Evolutionary conservation across 306 rosid genomes (phyloP), one percentile per base, ranked within the genome.

Genomic region (Pterocarpus macrocarpus): DNA sequence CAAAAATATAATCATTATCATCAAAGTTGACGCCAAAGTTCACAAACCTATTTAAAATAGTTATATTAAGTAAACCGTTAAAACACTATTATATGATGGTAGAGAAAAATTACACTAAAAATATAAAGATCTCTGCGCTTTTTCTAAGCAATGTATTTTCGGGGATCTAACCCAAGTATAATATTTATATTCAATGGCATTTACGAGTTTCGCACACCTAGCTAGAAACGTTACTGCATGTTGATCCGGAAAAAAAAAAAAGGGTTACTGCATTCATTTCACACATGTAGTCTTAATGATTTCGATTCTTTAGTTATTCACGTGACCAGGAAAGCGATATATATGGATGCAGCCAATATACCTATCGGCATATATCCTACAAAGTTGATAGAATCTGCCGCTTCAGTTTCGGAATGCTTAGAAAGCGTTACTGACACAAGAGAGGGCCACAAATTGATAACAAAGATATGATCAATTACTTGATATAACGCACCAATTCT

Each of bases 301-400:
- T 69, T 79, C 16, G 77, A 70, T 79, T 79, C 83, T 69, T 17
- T 15, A 15, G 34, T n/a, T 28, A 50, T 53, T 69, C 76, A 44
- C 76, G 69, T 68, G 76, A 78, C 49, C 30, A 39, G 32, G 73
- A 80, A 71, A 62, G 58, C 78, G 64, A 62, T 52, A 15, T 14
- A 36, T 22, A 35, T 1, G 35, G 34, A 36, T 68, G 50, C 69
- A 69, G 61, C 68, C 69, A 78, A 14, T 41, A 13, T 67, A 28
- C 38, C 1, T 56, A 56, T 57, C 35, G 35, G 44, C 63, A 38
- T 30, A n/a, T 44, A 33, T 69, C 63, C 7, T 7, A 32, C 49
- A 2, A 65, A 45, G 9, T 32, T 35, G 55, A 59, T 36, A 61
- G 75, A 67, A 28, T 56, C 59, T 17, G 69, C 82, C 82, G 82